Evolutionary conservation across 2,329 filamentous ascomycete species (phyloP).

Genomic region (Verticillium tricorpus): DNA sequence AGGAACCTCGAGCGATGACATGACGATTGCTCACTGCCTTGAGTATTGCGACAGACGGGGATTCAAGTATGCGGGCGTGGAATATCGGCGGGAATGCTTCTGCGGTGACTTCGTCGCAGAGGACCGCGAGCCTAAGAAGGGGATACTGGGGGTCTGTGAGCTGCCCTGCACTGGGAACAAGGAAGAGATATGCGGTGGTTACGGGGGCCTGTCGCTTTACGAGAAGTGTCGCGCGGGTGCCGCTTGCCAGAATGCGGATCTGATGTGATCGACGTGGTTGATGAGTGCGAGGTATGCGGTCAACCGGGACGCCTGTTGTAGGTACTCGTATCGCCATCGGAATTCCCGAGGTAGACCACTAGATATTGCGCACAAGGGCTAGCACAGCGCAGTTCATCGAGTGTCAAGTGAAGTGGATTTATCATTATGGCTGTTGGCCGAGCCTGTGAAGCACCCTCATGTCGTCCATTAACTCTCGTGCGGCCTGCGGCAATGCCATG

Average conservation of each 20-base stretch:
- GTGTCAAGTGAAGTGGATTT: background rate
- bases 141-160: constrained; percentile 36
- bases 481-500: background rate
- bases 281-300: background rate
- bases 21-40: constrained; percentile 29
- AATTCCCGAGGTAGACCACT: too few species aligned
- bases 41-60: constrained; percentile 22
- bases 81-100: constrained; percentile 34
- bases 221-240: constrained; percentile 23
- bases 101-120: constrained; percentile 24
- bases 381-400: too few species aligned
- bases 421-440: background rate
- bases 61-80: constrained; percentile 28
- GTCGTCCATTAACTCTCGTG: background rate
- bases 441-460: background rate
- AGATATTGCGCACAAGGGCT: too few species aligned
- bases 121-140: constrained; percentile 25
- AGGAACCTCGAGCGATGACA: constrained; percentile 20
- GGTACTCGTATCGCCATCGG: too few species aligned
- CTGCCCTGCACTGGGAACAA: constrained; percentile 13
- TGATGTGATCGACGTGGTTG: constrained; percentile 3
- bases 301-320: too few species aligned
- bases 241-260: constrained; percentile 17
- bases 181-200: constrained; percentile 16
- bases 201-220: constrained; percentile 27